Evolutionary conservation across 306 rosid genomes (phyloP).

Genomic region (Spatholobus suberectus): DNA sequence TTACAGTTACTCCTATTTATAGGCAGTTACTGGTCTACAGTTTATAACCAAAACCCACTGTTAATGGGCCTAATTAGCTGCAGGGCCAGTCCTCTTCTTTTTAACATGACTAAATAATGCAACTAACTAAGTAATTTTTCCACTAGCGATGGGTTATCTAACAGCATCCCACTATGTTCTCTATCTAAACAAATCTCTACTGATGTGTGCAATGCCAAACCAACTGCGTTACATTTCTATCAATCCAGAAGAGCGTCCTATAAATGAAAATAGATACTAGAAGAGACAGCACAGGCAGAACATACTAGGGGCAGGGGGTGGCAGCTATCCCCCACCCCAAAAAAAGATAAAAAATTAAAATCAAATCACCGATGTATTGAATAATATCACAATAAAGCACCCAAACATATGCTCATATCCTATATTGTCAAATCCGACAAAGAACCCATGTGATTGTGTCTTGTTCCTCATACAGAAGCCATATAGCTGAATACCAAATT

Average conservation of each 20-base stretch:
- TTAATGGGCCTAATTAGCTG: background rate
- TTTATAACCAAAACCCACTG: background rate
- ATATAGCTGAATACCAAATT: background rate
- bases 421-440: background rate
- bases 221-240: slow-evolving; percentile 1
- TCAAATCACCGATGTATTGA: background rate
- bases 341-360: background rate
- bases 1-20: background rate
- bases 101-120: background rate
- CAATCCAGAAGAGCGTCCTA: slow-evolving; percentile 16
- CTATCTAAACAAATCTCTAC: background rate
- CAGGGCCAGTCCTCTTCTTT: background rate
- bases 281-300: background rate
- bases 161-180: background rate
- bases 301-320: background rate
- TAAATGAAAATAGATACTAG: slow-evolving; percentile 12
- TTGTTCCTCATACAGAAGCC: background rate
- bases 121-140: background rate
- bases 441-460: background rate
- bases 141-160: background rate
- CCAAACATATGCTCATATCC: background rate
- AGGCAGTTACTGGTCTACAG: background rate
- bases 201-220: background rate
- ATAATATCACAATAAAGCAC: background rate
- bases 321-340: background rate